Conservation (phyloP, 2,329 filamentous ascomycete species). For the Pestalotiopsis sp. region DNA sequence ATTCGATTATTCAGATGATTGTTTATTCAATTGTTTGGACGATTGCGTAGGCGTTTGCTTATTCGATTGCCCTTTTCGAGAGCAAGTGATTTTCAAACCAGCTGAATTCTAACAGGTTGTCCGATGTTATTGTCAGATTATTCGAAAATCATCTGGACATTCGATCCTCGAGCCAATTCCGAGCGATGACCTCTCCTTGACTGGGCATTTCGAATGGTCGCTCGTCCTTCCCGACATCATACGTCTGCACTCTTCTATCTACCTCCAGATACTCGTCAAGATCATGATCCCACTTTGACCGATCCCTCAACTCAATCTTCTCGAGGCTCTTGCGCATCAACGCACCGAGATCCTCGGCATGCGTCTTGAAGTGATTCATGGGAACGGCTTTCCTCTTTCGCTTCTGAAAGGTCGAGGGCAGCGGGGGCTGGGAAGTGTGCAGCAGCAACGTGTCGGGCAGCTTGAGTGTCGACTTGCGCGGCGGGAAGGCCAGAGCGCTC, state of each 20-base stretch:
- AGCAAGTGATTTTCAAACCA: too few species aligned
- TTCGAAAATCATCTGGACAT: constrained; percentile 53
- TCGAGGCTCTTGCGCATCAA: constrained; percentile 54
- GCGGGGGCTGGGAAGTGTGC: constrained; percentile 38
- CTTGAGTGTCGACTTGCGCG: constrained; percentile 46
- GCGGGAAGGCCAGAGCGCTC: constrained; percentile 51
- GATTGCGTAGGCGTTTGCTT: too few species aligned
- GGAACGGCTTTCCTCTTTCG: constrained; percentile 21
- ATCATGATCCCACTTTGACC: constrained; percentile 44
- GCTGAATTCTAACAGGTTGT: too few species aligned
- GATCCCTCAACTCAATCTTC: constrained; percentile 46
- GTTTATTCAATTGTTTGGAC: too few species aligned
- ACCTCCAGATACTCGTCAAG: constrained; percentile 36
- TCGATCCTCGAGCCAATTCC: constrained; percentile 26
- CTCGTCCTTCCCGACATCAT: constrained; percentile 38
- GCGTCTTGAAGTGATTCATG: constrained; percentile 47
- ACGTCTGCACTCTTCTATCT: constrained; percentile 39
- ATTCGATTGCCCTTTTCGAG: too few species aligned
- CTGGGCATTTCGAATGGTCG: constrained; percentile 16
- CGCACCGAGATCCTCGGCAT: constrained; percentile 48
- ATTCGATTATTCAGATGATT: too few species aligned
- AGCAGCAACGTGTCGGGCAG: constrained; percentile 54
- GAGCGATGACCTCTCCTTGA: constrained; percentile 20
- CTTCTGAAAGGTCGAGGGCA: constrained; percentile 18
- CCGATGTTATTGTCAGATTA: too few species aligned